A percentile compares a stretch with the other conserved stretches of the same genome.
Evolutionary conservation across 2,329 filamentous ascomycete genomes (phyloP).

Genomic region (Penicillium capsulatum): DNA sequence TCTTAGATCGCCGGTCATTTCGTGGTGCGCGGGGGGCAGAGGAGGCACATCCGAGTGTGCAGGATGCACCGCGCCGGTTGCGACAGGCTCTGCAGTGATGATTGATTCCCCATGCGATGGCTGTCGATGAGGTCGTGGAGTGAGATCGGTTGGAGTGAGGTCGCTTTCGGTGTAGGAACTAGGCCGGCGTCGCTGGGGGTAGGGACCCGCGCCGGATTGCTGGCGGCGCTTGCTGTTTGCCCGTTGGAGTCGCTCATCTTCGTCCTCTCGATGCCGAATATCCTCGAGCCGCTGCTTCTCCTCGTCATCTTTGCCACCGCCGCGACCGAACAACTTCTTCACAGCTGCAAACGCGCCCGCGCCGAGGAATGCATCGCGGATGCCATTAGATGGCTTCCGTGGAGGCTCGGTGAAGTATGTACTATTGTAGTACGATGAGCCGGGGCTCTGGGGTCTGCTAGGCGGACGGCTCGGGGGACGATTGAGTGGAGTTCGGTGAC

Average conservation of each 20-base stretch:
- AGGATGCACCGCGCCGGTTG: constrained; percentile 29
- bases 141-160: constrained; percentile 35
- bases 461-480: constrained; percentile 33
- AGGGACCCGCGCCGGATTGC: constrained; percentile 61
- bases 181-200: constrained; percentile 30
- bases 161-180: constrained; percentile 37
- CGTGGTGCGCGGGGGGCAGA: constrained; percentile 39
- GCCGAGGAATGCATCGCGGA: constrained; percentile 61
- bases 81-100: constrained; percentile 30
- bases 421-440: constrained; percentile 38
- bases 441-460: constrained; percentile 33
- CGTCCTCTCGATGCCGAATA: constrained; percentile 48
- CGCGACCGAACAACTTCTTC: constrained; percentile 58
- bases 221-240: constrained; percentile 57
- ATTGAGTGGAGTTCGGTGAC: constrained; percentile 29
- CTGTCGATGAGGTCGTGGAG: constrained; percentile 27
- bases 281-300: constrained; percentile 58
- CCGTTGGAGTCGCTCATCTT: constrained; percentile 51
- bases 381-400: constrained; percentile 44
- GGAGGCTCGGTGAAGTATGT: constrained; percentile 43
- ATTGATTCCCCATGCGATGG: constrained; percentile 33
- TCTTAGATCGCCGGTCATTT: constrained; percentile 33
- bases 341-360: constrained; percentile 61
- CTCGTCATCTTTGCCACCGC: constrained; percentile 51
- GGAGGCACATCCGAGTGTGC: constrained; percentile 37